These are phyloP conservation scores for Oryza rufipogon DNA, from an alignment of 176 grass and related monocot genomes.

Conservation along the genomic window DNA sequence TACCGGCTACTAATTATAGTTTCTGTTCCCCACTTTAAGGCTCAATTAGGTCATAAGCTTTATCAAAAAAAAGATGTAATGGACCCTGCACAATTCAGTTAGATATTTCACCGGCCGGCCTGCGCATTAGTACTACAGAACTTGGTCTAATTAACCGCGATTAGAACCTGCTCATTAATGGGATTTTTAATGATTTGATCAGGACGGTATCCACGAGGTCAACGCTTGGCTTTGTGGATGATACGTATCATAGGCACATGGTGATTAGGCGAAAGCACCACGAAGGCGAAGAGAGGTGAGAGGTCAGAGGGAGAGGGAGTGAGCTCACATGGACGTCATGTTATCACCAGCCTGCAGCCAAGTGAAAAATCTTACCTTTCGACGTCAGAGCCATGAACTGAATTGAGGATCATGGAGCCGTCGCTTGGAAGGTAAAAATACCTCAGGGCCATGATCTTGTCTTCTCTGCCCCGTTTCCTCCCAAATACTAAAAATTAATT, in stretches of 20 bases:
- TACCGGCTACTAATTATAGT: constrained; percentile 10
- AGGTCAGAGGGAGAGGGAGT: not conserved
- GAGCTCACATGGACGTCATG: constrained; percentile 44
- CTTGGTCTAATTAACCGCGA: not conserved
- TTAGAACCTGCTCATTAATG: constrained; percentile 18
- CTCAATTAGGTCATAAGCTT: not conserved
- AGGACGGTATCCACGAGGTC: not conserved
- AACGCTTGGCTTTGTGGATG: constrained; percentile 5
- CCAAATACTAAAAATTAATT: too few species aligned
- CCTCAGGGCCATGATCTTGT: constrained; percentile 5
- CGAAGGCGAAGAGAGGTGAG: constrained; percentile 17
- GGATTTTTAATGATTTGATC: not conserved
- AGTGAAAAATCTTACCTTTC: not conserved
- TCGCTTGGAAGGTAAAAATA: constrained; percentile 44
- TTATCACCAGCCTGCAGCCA: constrained; percentile 12
- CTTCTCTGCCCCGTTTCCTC: not conserved
- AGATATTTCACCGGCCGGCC: constrained; percentile 30
- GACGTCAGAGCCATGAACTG: not conserved
- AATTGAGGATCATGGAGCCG: constrained; percentile 11
- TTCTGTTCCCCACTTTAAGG: constrained; percentile 1
- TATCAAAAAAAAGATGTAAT: not conserved
- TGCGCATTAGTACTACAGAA: constrained; percentile 15
- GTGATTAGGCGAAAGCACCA: constrained; percentile 31
- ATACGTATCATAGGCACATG: constrained; percentile 14
- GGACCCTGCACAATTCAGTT: not conserved